phyloP scores from a whole-genome alignment of 306 rosid species.

The Astragalus glycyphyllos region DNA sequence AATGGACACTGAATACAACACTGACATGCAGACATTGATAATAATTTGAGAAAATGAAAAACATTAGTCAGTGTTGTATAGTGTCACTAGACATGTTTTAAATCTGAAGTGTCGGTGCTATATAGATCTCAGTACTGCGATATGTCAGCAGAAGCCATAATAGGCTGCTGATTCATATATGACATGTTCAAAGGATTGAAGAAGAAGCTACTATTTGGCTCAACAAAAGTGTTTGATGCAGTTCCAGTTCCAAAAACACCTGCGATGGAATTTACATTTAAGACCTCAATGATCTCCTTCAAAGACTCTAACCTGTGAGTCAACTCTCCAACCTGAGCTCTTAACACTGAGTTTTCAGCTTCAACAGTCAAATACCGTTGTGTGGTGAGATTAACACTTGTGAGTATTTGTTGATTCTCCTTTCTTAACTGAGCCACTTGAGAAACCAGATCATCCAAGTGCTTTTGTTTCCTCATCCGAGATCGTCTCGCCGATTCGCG shows the following conservation, averaged over 20 bases:
- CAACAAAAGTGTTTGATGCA: constrained; percentile 42
- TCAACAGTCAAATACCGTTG: constrained; percentile 69
- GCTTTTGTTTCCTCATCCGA: constrained; percentile 93
- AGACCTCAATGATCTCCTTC: constrained; percentile 57
- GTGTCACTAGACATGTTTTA: not conserved
- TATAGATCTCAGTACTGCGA: constrained; percentile 46
- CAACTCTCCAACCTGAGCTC: constrained; percentile 76
- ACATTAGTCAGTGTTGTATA: not conserved
- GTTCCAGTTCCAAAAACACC: constrained; percentile 40
- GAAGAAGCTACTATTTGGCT: constrained; percentile 53
- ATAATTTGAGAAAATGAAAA: too few relatives aligned
- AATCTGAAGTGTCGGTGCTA: not conserved
- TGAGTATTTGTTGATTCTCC: constrained; percentile 74
- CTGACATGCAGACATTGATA: not conserved
- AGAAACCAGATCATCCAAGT: constrained; percentile 78
- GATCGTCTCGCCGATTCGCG: constrained; percentile 92
- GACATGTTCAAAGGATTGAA: constrained; percentile 60
- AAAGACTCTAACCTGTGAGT: constrained; percentile 69
- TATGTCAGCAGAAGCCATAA: constrained; percentile 67
- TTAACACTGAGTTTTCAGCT: constrained; percentile 77
- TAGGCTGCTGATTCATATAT: constrained; percentile 67
- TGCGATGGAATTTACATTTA: constrained; percentile 55
- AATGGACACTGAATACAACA: not conserved
- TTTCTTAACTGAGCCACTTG: constrained; percentile 65
- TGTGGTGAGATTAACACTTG: constrained; percentile 62